Base-by-base conservation (phyloP, 495 filamentous ascomycete genomes). In the Hamigera avellanea region DNA sequence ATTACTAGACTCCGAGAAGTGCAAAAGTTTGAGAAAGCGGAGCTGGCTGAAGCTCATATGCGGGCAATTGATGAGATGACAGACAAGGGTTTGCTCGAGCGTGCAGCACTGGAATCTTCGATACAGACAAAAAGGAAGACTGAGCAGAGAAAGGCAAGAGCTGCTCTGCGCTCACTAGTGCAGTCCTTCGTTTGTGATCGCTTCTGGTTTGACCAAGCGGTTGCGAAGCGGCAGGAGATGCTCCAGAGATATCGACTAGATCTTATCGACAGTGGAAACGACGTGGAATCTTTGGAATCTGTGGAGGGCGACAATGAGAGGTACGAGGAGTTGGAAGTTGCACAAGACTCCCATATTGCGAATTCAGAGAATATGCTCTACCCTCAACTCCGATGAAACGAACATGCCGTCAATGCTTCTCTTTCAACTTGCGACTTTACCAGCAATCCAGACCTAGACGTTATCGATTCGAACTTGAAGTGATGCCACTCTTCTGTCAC, bases 131-230 rank as follows among this genome's bases (percentile, higher is more conserved):
- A 15, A 6, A 6, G 12, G 28, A 15, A 30, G 28, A 12, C 12
- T 26, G 25, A 26, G 25, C 25, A 30, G 28, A 15, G 14, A 30
- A n/a, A 30, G 14, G 28, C 12, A 30, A 30, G 28, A 30, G 6
- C 7, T n/a, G 21, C 5, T 23, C 30, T 4, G 16, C 7, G 6
- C 19, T 10, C 8, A 14, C 7, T 32, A 6, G 14, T 39, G 8
- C 26, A 32, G 13, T 9, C 3, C 10, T n/a, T 39, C 2, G 26
- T 16, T 15, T 19, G n/a, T 13, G 26, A 39, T 12, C 28, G 37
- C 4, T 27, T 18, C 16, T 39, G 27, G 37, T 39, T 39, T 16
- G 17, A 39, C 17, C 4, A 32, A n/a, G 27, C 18, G 13, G 10
- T 32, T 21, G 29, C 14, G 4, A 30, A 39, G 28, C 12, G 37